Conservation (phyloP, 495 filamentous ascomycete species). For the Neohortaea acidophila region DNA sequence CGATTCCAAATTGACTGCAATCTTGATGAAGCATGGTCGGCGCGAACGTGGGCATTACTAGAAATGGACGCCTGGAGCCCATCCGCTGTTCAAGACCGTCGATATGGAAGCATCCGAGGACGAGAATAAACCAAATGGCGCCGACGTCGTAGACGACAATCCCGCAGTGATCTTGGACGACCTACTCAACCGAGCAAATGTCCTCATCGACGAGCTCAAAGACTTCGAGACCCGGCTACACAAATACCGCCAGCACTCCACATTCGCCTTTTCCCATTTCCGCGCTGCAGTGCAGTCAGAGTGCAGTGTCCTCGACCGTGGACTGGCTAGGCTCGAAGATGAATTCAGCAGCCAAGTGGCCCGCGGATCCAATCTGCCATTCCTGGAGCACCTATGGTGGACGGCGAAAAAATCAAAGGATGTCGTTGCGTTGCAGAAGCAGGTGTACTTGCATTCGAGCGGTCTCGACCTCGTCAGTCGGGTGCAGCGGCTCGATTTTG, state of each 20-base stretch:
- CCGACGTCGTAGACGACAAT: not conserved
- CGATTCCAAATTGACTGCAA: too few species aligned
- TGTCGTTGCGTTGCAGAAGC: slow-evolving; percentile 20
- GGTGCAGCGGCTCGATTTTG: too few species aligned
- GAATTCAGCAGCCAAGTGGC: slow-evolving; percentile 18
- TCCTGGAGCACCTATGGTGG: slow-evolving; percentile 24
- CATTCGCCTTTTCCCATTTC: slow-evolving; percentile 21
- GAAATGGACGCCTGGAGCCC: too few species aligned
- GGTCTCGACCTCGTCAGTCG: too few species aligned
- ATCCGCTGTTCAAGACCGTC: too few species aligned
- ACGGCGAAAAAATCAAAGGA: slow-evolving; percentile 24
- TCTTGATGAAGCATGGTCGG: too few species aligned
- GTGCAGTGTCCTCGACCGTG: slow-evolving; percentile 17
- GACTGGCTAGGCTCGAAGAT: slow-evolving; percentile 10
- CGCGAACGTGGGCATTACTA: too few species aligned
- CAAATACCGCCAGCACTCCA: slow-evolving; percentile 10
- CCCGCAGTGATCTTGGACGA: slow-evolving; percentile 9
- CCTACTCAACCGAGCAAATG: slow-evolving; percentile 17
- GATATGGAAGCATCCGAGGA: too few species aligned
- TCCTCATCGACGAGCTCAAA: slow-evolving; percentile 20
- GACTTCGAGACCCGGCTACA: slow-evolving; percentile 13
- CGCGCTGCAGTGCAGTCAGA: slow-evolving; percentile 22
- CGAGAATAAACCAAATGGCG: too few species aligned
- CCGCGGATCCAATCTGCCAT: slow-evolving; percentile 25
- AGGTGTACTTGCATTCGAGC: slow-evolving; percentile 4